Evolutionary conservation across 768 basidiomycete species (phyloP), one percentile per base, ranked within the genome.

Genomic region (Dentipellis sp.): DNA sequence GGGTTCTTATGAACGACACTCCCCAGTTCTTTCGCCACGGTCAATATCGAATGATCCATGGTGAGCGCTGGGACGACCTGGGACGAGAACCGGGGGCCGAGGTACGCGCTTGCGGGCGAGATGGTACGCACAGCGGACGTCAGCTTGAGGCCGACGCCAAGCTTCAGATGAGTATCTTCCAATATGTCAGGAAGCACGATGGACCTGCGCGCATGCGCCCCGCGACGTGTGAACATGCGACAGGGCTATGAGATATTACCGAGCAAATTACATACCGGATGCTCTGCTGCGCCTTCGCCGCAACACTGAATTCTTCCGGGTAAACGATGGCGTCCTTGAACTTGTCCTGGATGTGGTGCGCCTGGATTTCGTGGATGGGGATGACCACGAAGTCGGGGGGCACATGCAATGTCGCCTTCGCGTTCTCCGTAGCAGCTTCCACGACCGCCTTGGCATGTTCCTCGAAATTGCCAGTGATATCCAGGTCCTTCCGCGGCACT

Each of bases 61-160:
- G 65, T 71, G 16, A 83, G 70, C 10, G 61, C 70, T 5, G 80
- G 80, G 23, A 81, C 75, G 23, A 81, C 75, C 45, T 78, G 68
- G 1, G 72, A 64, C 2, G 79, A 81, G 65, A 83, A 83, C 17
- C 78, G 74, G 2, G 80, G 79, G 1, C 80, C 79, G 11, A 81
- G 64, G 61, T 77, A 79, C 1, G 79, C 80, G 5, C 79, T 78
- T 47, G 78, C 75, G 2, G 80, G 80, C n/a, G 79, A 80, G 46
- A 83, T 80, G 1, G 79, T 80, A 56, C 81, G 77, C 14, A 81
- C 72, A 7, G 79, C 79, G 11, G 78, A 80, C 3, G 81, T 81
- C 40, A 83, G 71, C 57, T 78, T 80, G 59, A 82, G 72, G 14
- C 80, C 80, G 50, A 81, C 72, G 6, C 73, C 76, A 1, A 82